Percentiles rank a stretch among this genome's conserved stretches.
phyloP scores from a whole-genome alignment of 805 yeast genomes.

The Saturnispora sekii region DNA sequence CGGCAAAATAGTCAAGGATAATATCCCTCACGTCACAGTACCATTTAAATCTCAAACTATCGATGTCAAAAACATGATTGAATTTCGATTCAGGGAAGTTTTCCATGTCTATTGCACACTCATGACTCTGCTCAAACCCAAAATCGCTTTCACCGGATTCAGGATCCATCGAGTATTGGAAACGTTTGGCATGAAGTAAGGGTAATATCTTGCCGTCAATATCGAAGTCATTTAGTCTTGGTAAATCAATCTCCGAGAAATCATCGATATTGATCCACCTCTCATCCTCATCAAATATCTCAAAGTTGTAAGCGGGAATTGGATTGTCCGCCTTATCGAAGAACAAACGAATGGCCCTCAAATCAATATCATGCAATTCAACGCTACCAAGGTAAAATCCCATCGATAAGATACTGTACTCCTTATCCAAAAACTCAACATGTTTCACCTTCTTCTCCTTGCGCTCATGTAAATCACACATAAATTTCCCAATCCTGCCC shows the following conservation, averaged over 20 bases:
- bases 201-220: constrained; percentile 47
- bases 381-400: constrained; percentile 55
- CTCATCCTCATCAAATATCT: constrained; percentile 43
- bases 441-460: constrained; percentile 38
- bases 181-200: constrained; percentile 55
- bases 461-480: constrained; percentile 55
- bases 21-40: constrained; percentile 57
- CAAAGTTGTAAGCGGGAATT: constrained; percentile 9
- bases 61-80: constrained; percentile 63
- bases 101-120: constrained; percentile 45
- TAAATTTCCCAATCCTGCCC: constrained; percentile 43
- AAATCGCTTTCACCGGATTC: constrained; percentile 28
- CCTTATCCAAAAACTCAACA: constrained; percentile 39
- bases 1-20: constrained; percentile 48
- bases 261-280: constrained; percentile 58
- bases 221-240: constrained; percentile 28
- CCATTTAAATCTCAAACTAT: constrained; percentile 72
- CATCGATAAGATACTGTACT: constrained; percentile 45
- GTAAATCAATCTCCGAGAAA: constrained; percentile 45
- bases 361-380: constrained; percentile 44
- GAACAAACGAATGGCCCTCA: constrained; percentile 43
- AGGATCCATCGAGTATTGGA: constrained; percentile 56
- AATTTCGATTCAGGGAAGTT: constrained; percentile 24
- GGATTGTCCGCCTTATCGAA: constrained; percentile 21
- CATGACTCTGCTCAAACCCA: constrained; percentile 48